Conservation (phyloP, 805 yeast genomes). For the Kazachstania africana region DNA sequence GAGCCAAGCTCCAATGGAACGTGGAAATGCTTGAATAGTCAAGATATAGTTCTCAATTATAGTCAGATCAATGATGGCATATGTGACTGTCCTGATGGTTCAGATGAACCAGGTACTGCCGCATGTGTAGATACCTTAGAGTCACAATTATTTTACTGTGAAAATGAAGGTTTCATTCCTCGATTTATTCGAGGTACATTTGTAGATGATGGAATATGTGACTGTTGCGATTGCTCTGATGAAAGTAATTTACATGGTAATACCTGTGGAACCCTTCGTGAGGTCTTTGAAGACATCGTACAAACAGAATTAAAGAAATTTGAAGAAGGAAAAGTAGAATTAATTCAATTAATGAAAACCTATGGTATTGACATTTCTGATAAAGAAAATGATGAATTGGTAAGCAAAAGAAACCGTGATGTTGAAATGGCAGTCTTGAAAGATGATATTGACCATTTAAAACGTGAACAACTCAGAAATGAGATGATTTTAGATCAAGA, state of each 20-base stretch:
- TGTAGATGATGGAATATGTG: constrained; percentile 88
- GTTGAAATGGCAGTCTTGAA: constrained; percentile 4
- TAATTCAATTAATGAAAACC: constrained; percentile 15
- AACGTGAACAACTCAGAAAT: constrained; percentile 6
- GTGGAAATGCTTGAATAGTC: constrained; percentile 63
- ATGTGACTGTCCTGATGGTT: constrained; percentile 97
- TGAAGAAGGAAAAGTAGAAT: constrained; percentile 34
- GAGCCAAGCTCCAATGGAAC: constrained; percentile 36
- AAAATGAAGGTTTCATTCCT: constrained; percentile 58
- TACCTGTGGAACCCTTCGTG: constrained; percentile 20
- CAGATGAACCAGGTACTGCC: constrained; percentile 92
- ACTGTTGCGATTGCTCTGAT: constrained; percentile 95
- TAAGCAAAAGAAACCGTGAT: constrained; percentile 2
- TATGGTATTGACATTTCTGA: constrained; percentile 10
- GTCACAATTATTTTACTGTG: constrained; percentile 53
- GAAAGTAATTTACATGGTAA: constrained; percentile 30
- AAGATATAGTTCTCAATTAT: constrained; percentile 48
- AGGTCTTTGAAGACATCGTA: constrained; percentile 13
- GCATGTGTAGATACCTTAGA: constrained; percentile 42
- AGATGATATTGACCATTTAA: constrained; percentile 4
- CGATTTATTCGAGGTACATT: constrained; percentile 50
- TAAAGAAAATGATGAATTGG: constrained; percentile 6
- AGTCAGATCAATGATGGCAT: constrained; percentile 72
- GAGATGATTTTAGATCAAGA: constrained; percentile 15
- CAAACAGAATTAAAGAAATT: constrained; percentile 48